Percentiles rank a stretch among this genome's conserved stretches.
These are phyloP conservation scores for Hygrophorus russula DNA, from an alignment of 768 basidiomycete species.

Conservation along the genomic window DNA sequence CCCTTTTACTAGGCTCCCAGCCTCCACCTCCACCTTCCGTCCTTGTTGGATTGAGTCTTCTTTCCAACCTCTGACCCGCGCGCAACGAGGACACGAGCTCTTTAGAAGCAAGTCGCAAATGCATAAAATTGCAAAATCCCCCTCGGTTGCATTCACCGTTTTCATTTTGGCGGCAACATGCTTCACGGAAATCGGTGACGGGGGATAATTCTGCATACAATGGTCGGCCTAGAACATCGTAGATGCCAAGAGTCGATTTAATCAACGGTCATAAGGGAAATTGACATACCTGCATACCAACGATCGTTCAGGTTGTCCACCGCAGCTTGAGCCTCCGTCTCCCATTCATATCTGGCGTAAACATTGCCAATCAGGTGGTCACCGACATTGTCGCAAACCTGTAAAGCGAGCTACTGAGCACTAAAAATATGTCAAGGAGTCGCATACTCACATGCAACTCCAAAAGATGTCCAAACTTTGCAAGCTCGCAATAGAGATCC, in stretches of 20 bases:
- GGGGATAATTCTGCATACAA: conserved; percentile 96
- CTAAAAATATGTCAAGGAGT: not conserved
- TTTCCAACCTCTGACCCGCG: conserved; percentile 75
- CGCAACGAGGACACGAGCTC: conserved; percentile 71
- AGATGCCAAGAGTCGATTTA: not conserved
- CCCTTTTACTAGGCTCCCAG: conserved; percentile 74
- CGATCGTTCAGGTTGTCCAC: conserved; percentile 90
- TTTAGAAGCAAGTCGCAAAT: conserved; percentile 79
- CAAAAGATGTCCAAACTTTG: conserved; percentile 90
- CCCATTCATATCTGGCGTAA: conserved; percentile 97
- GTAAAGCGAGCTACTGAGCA: not conserved
- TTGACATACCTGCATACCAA: conserved; percentile 87
- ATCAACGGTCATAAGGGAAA: not conserved
- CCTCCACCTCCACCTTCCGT: conserved; percentile 59
- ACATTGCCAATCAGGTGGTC: conserved; percentile 97
- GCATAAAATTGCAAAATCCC: conserved; percentile 99
- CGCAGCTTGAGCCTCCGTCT: conserved; percentile 90
- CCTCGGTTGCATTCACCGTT: conserved; percentile 97
- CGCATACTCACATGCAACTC: conserved; percentile 77
- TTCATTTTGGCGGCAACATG: conserved; percentile 97
- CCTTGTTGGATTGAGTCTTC: conserved; percentile 61
- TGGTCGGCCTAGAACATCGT: conserved; percentile 56
- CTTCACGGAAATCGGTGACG: conserved; percentile 97
- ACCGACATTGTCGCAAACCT: conserved; percentile 99
- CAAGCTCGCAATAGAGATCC: conserved; percentile 88